phyloP scores from a whole-genome alignment of 768 basidiomycete species.

The Tremella yokohamensis region DNA sequence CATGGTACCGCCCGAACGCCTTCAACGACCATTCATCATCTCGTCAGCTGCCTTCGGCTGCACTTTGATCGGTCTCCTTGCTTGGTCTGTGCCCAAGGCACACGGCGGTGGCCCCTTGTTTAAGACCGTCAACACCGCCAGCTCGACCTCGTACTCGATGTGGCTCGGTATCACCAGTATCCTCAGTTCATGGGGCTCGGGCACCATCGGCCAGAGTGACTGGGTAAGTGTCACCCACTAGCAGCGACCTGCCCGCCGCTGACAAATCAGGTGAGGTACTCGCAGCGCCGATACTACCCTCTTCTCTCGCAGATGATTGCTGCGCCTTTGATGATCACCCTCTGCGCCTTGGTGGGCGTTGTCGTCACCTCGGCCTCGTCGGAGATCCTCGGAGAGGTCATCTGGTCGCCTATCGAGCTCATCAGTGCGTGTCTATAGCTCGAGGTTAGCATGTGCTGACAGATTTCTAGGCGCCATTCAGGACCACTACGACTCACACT shows the following conservation, averaged over 20 bases:
- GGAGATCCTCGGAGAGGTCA: constrained; percentile 17
- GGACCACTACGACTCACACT: constrained; percentile 18
- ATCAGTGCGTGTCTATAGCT: not conserved
- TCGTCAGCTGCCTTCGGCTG: constrained; percentile 17
- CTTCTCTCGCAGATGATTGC: constrained; percentile 19
- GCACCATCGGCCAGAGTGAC: constrained; percentile 28
- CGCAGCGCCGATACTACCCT: constrained; percentile 10
- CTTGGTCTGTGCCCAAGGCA: constrained; percentile 18
- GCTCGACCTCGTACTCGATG: constrained; percentile 17
- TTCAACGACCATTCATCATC: constrained; percentile 25
- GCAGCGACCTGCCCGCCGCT: constrained; percentile 7
- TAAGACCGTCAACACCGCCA: constrained; percentile 16
- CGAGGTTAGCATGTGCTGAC: constrained; percentile 7
- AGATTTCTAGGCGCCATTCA: constrained; percentile 24
- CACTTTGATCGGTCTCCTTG: constrained; percentile 19
- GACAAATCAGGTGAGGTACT: constrained; percentile 17
- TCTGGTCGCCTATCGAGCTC: constrained; percentile 20
- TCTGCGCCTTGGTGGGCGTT: constrained; percentile 30
- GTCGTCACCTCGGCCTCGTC: constrained; percentile 27
- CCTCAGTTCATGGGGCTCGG: constrained; percentile 24
- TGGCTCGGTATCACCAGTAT: constrained; percentile 27
- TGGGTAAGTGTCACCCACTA: constrained; percentile 17
- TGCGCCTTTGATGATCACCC: constrained; percentile 18
- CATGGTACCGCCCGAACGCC: constrained; percentile 25
- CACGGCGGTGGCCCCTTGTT: constrained; percentile 23